Evolutionary conservation across 2,329 filamentous ascomycete genomes (phyloP).

Genomic region (Pseudocercospora cruenta): DNA sequence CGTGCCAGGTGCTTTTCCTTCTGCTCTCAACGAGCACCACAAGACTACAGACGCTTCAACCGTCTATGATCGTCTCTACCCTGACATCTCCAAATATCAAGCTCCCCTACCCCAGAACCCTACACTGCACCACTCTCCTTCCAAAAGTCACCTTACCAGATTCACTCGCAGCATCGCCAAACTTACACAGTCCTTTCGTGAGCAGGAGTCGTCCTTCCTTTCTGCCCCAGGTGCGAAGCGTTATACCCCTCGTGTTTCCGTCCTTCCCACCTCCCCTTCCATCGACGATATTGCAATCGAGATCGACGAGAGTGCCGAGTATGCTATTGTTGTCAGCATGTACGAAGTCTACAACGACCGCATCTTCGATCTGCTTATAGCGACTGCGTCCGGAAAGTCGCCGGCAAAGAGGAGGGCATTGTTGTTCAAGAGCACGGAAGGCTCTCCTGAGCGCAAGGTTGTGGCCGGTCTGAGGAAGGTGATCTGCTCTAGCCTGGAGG

Average conservation of each 20-base stretch:
- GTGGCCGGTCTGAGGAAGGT: slow-evolving; percentile 91
- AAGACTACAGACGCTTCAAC: slow-evolving; percentile 27
- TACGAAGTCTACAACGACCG: slow-evolving; percentile 99
- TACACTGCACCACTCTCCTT: slow-evolving; percentile 18
- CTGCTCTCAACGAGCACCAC: slow-evolving; percentile 19
- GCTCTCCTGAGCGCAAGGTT: slow-evolving; percentile 87
- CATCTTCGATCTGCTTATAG: slow-evolving; percentile 87
- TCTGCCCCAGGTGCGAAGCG: slow-evolving; percentile 49
- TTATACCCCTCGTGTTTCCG: slow-evolving; percentile 69
- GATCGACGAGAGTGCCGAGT: slow-evolving; percentile 72
- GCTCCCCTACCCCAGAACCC: slow-evolving; percentile 19
- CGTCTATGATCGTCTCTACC: slow-evolving; percentile 39
- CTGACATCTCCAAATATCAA: slow-evolving; percentile 34
- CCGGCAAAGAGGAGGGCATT: slow-evolving; percentile 71
- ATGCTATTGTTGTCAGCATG: slow-evolving; percentile 91
- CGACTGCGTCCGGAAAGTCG: slow-evolving; percentile 58
- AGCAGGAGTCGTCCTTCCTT: slow-evolving; percentile 45
- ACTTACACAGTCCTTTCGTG: slow-evolving; percentile 34
- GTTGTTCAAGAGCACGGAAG: slow-evolving; percentile 89
- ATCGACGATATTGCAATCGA: slow-evolving; percentile 71
- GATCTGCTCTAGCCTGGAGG: slow-evolving; percentile 77
- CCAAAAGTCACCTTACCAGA: slow-evolving; percentile 26
- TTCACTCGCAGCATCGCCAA: slow-evolving; percentile 34
- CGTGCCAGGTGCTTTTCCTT: slow-evolving; percentile 36
- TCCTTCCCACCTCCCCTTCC: slow-evolving; percentile 73